Conservation (phyloP, 1,139 yeast genomes). For the Zygosaccharomyces sapae region DNA sequence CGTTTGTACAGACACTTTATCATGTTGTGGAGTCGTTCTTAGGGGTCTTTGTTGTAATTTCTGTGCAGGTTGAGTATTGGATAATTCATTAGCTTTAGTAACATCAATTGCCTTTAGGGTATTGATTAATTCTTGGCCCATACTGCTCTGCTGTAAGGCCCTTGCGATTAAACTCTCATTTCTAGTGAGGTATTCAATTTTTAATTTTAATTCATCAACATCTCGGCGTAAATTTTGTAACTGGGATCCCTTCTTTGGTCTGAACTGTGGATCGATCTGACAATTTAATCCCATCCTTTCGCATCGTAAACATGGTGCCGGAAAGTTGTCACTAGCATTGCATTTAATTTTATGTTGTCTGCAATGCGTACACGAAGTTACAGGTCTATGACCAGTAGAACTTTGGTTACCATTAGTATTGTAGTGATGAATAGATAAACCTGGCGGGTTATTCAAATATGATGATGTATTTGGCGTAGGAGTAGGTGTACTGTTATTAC, state of each 20-base stretch:
- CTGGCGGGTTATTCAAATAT: not conserved
- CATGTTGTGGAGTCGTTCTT: constrained; percentile 6
- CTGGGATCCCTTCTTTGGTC: constrained; percentile 90
- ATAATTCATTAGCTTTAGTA: constrained; percentile 12
- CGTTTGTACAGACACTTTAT: constrained; percentile 33
- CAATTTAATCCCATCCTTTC: constrained; percentile 74
- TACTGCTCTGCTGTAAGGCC: constrained; percentile 43
- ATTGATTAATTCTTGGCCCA: constrained; percentile 21
- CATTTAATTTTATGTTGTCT: constrained; percentile 93
- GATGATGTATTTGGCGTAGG: constrained; percentile 1
- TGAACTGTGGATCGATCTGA: constrained; percentile 85
- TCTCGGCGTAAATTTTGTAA: constrained; percentile 80
- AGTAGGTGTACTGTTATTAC: not conserved
- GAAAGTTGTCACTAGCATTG: constrained; percentile 81
- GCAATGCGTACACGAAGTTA: constrained; percentile 89
- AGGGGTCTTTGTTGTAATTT: constrained; percentile 26
- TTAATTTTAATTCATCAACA: constrained; percentile 72
- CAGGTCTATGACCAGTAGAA: constrained; percentile 67
- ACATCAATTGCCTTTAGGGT: constrained; percentile 20
- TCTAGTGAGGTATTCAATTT: constrained; percentile 68
- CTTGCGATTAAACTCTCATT: constrained; percentile 66
- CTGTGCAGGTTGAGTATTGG: constrained; percentile 5
- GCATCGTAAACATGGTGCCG: constrained; percentile 80
- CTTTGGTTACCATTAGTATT: constrained; percentile 9
- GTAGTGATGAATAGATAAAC: no score